phyloP scores from a whole-genome alignment of 2,329 filamentous ascomycete genomes.

The Aschersonia sp. region DNA sequence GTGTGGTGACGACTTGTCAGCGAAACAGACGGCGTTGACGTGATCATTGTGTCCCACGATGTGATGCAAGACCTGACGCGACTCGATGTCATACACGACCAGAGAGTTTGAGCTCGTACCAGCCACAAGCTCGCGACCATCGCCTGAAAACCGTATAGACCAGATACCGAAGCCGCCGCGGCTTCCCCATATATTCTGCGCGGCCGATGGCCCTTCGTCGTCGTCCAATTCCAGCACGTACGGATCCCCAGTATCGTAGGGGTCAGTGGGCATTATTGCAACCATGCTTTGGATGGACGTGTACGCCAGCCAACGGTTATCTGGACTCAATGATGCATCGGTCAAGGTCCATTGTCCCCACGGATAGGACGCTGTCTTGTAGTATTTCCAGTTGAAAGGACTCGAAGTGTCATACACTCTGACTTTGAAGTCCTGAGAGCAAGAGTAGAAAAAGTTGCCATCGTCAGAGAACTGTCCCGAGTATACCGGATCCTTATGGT shows the following conservation, averaged over 20 bases:
- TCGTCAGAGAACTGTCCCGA: conserved; percentile 95
- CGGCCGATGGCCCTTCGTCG: conserved; percentile 3
- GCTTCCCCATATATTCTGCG: conserved; percentile 12
- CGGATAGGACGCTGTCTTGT: conserved; percentile 78
- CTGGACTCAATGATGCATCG: conserved; percentile 78
- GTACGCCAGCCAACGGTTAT: conserved; percentile 86
- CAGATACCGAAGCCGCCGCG: conserved; percentile 51
- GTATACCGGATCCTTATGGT: conserved; percentile 77
- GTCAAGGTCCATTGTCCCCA: conserved; percentile 93
- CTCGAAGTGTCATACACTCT: conserved; percentile 97
- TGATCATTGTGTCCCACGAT: conserved; percentile 72
- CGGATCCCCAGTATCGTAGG: conserved; percentile 66
- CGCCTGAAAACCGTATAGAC: conserved; percentile 84
- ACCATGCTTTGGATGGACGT: conserved; percentile 77
- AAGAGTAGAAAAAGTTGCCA: conserved; percentile 92
- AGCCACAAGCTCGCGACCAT: conserved; percentile 80
- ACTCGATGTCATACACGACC: conserved; percentile 86
- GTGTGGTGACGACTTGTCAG: conserved; percentile 75
- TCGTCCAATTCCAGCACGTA: conserved; percentile 56
- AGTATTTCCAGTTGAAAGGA: conserved; percentile 89
- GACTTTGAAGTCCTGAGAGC: conserved; percentile 83
- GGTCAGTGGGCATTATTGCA: conserved; percentile 77
- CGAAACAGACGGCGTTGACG: conserved; percentile 94
- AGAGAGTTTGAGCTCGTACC: conserved; percentile 70
- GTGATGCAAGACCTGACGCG: conserved; percentile 56